Percentiles rank a stretch among this genome's conserved stretches.
Evolutionary conservation across 805 yeast species (phyloP).

Genomic region (Nakazawaea siamensis): DNA sequence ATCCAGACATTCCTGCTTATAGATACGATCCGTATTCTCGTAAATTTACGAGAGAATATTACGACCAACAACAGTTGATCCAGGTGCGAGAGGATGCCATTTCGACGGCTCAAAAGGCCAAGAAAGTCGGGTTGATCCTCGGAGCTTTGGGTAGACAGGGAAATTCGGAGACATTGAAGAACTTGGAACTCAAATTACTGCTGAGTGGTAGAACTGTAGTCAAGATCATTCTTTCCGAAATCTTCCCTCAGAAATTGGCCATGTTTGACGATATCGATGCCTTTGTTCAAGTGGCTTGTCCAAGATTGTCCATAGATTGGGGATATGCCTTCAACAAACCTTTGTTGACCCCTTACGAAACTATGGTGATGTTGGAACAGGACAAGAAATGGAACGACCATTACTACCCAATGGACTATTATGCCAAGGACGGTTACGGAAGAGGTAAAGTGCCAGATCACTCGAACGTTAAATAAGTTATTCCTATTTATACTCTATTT

Average conservation of each 20-base stretch:
- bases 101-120: slow-evolving; percentile 45
- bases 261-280: slow-evolving; percentile 92
- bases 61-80: slow-evolving; percentile 80
- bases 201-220: slow-evolving; percentile 60
- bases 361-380: slow-evolving; percentile 77
- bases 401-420: slow-evolving; percentile 94
- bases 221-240: slow-evolving; percentile 81
- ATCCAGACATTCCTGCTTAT: slow-evolving; percentile 86
- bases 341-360: slow-evolving; percentile 88
- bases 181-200: slow-evolving; percentile 47
- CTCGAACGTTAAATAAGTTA: slow-evolving; percentile 10
- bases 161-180: slow-evolving; percentile 63
- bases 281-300: slow-evolving; percentile 96
- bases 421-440: slow-evolving; percentile 84
- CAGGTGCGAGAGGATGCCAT: slow-evolving; percentile 70
- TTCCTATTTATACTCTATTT: background rate
- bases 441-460: slow-evolving; percentile 67
- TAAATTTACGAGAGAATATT: slow-evolving; percentile 81
- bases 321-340: slow-evolving; percentile 96
- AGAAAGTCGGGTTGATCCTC: slow-evolving; percentile 72
- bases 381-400: slow-evolving; percentile 58
- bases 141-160: slow-evolving; percentile 98
- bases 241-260: slow-evolving; percentile 86
- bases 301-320: slow-evolving; percentile 95
- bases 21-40: slow-evolving; percentile 94